A percentile compares a stretch with the other conserved stretches of the same genome.
Evolutionary conservation across 2,329 filamentous ascomycete genomes (phyloP).

Genomic region (Pseudogymnoascus sp.): DNA sequence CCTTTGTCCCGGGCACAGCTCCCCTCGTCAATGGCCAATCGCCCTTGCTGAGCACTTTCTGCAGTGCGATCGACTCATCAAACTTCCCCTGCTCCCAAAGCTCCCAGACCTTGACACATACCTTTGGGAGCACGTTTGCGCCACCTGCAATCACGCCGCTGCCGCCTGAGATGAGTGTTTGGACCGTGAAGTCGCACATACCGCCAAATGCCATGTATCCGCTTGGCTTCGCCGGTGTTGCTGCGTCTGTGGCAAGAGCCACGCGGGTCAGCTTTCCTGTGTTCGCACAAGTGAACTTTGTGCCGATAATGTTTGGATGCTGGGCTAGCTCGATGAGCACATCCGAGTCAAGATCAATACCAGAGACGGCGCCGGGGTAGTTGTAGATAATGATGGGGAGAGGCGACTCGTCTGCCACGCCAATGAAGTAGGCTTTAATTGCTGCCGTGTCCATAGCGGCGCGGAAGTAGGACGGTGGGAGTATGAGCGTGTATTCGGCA

Average conservation of each 20-base stretch:
- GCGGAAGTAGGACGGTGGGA: slow-evolving; percentile 79
- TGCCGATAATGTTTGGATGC: slow-evolving; percentile 78
- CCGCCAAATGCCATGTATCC: slow-evolving; percentile 83
- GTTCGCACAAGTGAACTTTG: slow-evolving; percentile 88
- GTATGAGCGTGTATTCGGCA: slow-evolving; percentile 70
- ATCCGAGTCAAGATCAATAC: slow-evolving; percentile 85
- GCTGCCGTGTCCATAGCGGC: slow-evolving; percentile 63
- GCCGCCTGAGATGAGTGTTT: slow-evolving; percentile 70
- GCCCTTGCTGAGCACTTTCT: slow-evolving; percentile 67
- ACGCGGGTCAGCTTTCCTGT: slow-evolving; percentile 84
- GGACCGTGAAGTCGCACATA: slow-evolving; percentile 79
- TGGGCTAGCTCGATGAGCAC: slow-evolving; percentile 69
- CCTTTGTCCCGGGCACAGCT: slow-evolving; percentile 80
- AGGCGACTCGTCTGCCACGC: slow-evolving; percentile 65
- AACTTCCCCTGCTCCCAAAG: slow-evolving; percentile 64
- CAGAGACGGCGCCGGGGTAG: slow-evolving; percentile 79
- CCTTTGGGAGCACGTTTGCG: slow-evolving; percentile 77
- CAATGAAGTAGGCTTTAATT: slow-evolving; percentile 56
- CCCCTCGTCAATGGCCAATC: slow-evolving; percentile 80
- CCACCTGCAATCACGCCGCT: slow-evolving; percentile 79
- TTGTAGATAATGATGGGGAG: slow-evolving; percentile 83
- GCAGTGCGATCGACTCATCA: slow-evolving; percentile 66
- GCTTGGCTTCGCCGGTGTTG: slow-evolving; percentile 50
- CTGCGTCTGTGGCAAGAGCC: slow-evolving; percentile 61
- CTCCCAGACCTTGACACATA: slow-evolving; percentile 71